A percentile compares a stretch with the other conserved stretches of the same genome.
Evolutionary conservation across 306 rosid genomes (phyloP).

Genomic region (Castanea mollissima): DNA sequence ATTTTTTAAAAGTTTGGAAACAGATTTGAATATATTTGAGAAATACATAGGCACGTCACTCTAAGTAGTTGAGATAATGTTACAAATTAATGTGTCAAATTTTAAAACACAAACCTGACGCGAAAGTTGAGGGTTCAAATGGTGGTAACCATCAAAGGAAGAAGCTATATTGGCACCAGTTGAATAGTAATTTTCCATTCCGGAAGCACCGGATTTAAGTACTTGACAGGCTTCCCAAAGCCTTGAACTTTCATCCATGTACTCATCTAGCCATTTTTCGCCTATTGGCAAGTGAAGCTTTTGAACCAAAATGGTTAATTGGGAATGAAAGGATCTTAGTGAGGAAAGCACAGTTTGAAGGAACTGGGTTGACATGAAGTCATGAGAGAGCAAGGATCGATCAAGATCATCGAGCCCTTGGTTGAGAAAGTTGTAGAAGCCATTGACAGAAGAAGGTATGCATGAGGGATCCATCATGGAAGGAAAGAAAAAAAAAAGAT

Average conservation of each 20-base stretch:
- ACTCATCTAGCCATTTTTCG: slow-evolving; percentile 88
- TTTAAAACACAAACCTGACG: slow-evolving; percentile 46
- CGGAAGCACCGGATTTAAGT: slow-evolving; percentile 65
- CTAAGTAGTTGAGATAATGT: background rate
- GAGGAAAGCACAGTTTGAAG: slow-evolving; percentile 62
- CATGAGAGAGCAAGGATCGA: slow-evolving; percentile 39
- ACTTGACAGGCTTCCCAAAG: slow-evolving; percentile 82
- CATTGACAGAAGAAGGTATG: slow-evolving; percentile 72
- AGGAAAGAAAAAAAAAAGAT: slow-evolving; percentile 6
- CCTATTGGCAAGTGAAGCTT: slow-evolving; percentile 72
- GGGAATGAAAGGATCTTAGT: slow-evolving; percentile 71
- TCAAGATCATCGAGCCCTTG: slow-evolving; percentile 65
- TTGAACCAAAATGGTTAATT: slow-evolving; percentile 58
- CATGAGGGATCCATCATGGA: slow-evolving; percentile 65
- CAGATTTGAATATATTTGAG: background rate
- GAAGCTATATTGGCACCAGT: slow-evolving; percentile 43
- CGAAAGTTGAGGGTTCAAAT: slow-evolving; percentile 46
- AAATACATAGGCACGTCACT: background rate
- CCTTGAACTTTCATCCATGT: slow-evolving; percentile 86
- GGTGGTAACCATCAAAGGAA: slow-evolving; percentile 49
- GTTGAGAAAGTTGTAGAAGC: slow-evolving; percentile 65
- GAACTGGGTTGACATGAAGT: slow-evolving; percentile 75
- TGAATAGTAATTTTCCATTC: slow-evolving; percentile 46
- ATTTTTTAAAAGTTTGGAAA: background rate
- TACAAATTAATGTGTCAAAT: background rate